phyloP scores from a whole-genome alignment of 1,284 basidiomycete genomes.

The Ustilago esculenta region DNA sequence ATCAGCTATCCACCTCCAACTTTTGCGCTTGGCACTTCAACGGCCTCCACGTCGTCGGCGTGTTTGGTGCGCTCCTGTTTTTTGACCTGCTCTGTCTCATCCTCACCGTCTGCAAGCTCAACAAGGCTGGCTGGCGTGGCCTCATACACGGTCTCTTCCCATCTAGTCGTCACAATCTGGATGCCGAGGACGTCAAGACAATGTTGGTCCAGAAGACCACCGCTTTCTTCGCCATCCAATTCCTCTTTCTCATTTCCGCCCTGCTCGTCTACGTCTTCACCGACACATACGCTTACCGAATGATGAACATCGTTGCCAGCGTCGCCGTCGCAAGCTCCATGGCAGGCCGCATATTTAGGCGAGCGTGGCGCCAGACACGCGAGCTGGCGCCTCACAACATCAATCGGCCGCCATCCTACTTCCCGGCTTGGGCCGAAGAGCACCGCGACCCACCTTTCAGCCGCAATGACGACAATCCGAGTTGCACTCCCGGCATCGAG shows the following conservation, averaged over 20 bases:
- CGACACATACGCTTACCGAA: conserved; percentile 33
- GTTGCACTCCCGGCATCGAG: conserved; percentile 4
- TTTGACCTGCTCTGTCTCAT: conserved; percentile 52
- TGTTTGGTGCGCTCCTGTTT: conserved; percentile 40
- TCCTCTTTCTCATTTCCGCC: conserved; percentile 48
- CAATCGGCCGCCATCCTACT: conserved; percentile 54
- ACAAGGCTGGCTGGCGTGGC: conserved; percentile 52
- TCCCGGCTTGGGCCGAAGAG: conserved; percentile 49
- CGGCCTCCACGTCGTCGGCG: conserved; percentile 41
- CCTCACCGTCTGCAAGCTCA: conserved; percentile 55
- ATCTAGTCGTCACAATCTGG: conserved; percentile 24
- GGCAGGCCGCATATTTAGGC: conserved; percentile 56
- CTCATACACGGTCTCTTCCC: conserved; percentile 44
- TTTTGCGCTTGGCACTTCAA: conserved; percentile 52
- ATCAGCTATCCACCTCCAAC: conserved; percentile 37
- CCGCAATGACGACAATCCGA: conserved; percentile 4
- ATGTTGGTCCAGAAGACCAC: conserved; percentile 60
- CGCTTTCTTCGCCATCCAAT: conserved; percentile 53
- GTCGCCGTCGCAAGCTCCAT: conserved; percentile 51
- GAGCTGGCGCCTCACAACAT: conserved; percentile 42
- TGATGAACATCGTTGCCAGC: conserved; percentile 57
- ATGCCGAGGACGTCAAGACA: conserved; percentile 52
- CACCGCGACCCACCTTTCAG: conserved; percentile 14
- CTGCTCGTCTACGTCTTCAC: conserved; percentile 46
- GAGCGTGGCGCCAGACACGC: conserved; percentile 55